These are phyloP conservation scores for Phytopythium montanum DNA, from an alignment of 352 stramenopile species.

Conservation along the genomic window DNA sequence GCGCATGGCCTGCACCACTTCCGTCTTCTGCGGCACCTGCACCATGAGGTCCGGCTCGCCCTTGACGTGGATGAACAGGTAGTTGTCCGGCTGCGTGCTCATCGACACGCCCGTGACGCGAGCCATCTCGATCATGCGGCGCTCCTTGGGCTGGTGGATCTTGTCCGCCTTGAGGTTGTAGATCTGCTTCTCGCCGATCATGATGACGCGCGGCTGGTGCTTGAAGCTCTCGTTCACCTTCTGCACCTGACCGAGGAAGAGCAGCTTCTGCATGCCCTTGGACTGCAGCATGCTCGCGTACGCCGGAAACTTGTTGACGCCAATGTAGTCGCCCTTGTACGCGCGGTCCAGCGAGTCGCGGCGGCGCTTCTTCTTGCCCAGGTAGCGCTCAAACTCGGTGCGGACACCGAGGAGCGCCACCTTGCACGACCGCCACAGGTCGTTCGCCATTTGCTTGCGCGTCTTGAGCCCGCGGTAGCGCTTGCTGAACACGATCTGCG, in stretches of 20 bases:
- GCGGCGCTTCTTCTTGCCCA: slow-evolving; percentile 84
- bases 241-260: slow-evolving; percentile 66
- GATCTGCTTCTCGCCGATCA: slow-evolving; percentile 72
- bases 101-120: slow-evolving; percentile 60
- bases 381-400: slow-evolving; percentile 81
- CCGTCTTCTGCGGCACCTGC: slow-evolving; percentile 72
- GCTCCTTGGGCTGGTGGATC: slow-evolving; percentile 80
- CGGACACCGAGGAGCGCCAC: slow-evolving; percentile 70
- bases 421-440: slow-evolving; percentile 72
- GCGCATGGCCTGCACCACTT: slow-evolving; percentile 72
- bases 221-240: slow-evolving; percentile 87
- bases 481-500: slow-evolving; percentile 77
- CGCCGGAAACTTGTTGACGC: slow-evolving; percentile 61
- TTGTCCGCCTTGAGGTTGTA: slow-evolving; percentile 86
- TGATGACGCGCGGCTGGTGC: slow-evolving; percentile 68
- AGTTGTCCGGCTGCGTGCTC: slow-evolving; percentile 80
- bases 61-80: slow-evolving; percentile 74
- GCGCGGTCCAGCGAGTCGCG: slow-evolving; percentile 70
- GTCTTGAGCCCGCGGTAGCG: slow-evolving; percentile 71
- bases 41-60: slow-evolving; percentile 71
- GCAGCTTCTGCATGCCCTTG: slow-evolving; percentile 53
- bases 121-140: slow-evolving; percentile 60
- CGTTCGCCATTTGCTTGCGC: slow-evolving; percentile 58
- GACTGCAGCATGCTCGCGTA: slow-evolving; percentile 63
- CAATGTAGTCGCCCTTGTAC: slow-evolving; percentile 81